Percentiles rank a stretch among this genome's conserved stretches.
Evolutionary conservation across 129 eudicot genomes (phyloP).

Genomic region (Gnaphalium uliginosum): DNA sequence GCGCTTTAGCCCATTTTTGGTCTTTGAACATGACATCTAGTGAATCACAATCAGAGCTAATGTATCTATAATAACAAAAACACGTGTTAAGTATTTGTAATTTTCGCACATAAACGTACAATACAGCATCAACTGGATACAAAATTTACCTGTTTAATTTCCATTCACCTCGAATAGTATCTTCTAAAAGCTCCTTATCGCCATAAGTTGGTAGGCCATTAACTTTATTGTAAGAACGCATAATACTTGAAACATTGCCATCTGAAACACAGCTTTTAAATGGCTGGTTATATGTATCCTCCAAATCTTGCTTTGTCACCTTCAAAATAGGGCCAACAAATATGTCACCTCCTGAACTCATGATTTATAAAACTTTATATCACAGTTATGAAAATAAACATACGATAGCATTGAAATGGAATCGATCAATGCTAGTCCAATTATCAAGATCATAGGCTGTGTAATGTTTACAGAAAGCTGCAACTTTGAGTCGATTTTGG

Average conservation of each 20-base stretch:
- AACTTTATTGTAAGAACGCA: neutral
- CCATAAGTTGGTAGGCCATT: neutral
- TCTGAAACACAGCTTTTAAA: neutral
- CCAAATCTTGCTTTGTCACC: no score
- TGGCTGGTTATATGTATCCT: neutral
- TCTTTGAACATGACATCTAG: slow-evolving; percentile 44
- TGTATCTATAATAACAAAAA: slow-evolving; percentile 48
- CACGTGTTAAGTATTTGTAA: neutral
- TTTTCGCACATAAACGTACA: no score
- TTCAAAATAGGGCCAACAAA: no score
- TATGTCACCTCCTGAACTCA: no score
- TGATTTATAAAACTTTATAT: no score
- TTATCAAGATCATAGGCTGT: no score
- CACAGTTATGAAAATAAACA: no score
- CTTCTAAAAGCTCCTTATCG: neutral
- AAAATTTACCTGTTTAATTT: neutral
- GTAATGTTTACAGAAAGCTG: no score
- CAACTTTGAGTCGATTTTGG: no score
- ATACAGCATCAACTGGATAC: neutral
- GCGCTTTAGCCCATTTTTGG: slow-evolving; percentile 50
- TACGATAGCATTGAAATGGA: no score
- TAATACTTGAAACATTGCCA: neutral
- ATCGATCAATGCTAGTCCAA: no score
- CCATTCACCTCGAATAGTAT: neutral
- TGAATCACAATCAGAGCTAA: slow-evolving; percentile 69